Base-by-base conservation (phyloP, 495 filamentous ascomycete genomes). In the Hyaloscypha bicolor region DNA sequence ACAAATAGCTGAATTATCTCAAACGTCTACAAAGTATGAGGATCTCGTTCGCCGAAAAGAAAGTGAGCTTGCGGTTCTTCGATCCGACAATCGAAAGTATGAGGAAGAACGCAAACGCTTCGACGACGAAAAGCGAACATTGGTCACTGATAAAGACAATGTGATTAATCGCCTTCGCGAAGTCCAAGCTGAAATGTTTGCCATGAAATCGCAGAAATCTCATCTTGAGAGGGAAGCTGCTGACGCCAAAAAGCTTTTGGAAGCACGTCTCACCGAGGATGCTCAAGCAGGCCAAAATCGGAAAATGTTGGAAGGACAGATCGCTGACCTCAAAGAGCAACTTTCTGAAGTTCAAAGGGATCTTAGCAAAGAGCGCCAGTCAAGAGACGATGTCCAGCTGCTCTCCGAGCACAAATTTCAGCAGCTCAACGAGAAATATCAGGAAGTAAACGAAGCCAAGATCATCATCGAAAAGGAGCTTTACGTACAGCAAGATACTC, bases 381-480 rank as follows among this genome's bases (percentile, higher is more conserved):
- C 94, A n/a, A 85, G 96, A 68, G 93, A 97, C 67, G 96, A 99
- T 76, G 93, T 97, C 37, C 91, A 91, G 66, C 88, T 97, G 78
- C 91, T 97, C 65, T 86, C 91, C 3, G 93, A 97, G 67, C 93
- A 97, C 79, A 96, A 95, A 72, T 90, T 89, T 66, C 81, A 89
- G 21, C 87, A 88, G 53, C 78, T 99, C 64, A 89, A 92, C 72
- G 87, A 93, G 25, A 94, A 98, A 65, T 96, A 90, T 72, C 86
- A 94, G 35, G 84, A 85, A n/a, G 82, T 99, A 16, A 97, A 96
- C 69, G 93, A 97, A 45, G 90, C 94, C 6, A 99, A 99, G 77
- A 97, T 97, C 71, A 95, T 85, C 48, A 97, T 99, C 63, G 95
- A 99, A 76, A 97, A 97, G 77, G 96, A 98, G 76, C 93, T 99